phyloP scores from a whole-genome alignment of 495 filamentous ascomycete genomes.

The Neurospora sp. region DNA sequence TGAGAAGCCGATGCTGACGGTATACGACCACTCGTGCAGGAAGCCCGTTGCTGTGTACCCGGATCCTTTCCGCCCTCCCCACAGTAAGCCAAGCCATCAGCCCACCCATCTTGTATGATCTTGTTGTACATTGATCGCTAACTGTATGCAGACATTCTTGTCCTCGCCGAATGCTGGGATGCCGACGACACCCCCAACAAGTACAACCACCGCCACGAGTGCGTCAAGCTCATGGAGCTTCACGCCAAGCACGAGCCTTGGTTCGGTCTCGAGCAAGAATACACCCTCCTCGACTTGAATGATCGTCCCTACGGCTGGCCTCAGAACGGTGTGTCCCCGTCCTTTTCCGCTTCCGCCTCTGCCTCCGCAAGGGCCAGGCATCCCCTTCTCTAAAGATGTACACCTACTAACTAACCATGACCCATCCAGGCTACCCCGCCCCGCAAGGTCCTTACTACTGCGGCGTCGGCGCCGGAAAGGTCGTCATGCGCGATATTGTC shows the following conservation, averaged over 20 bases:
- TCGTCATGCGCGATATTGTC: slow-evolving; percentile 91
- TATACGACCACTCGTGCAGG: neutral
- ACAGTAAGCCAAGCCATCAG: neutral
- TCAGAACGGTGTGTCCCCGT: slow-evolving; percentile 11
- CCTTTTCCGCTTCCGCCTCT: too few relatives aligned
- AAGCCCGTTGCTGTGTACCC: slow-evolving; percentile 61
- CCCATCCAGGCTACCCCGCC: slow-evolving; percentile 71
- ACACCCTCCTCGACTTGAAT: slow-evolving; percentile 51
- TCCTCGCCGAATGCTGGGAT: slow-evolving; percentile 89
- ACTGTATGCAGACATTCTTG: slow-evolving; percentile 41
- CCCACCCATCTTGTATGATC: slow-evolving; percentile 55
- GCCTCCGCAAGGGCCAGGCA: too few relatives aligned
- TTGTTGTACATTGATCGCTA: neutral
- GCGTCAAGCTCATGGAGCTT: slow-evolving; percentile 63
- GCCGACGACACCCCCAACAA: slow-evolving; percentile 89
- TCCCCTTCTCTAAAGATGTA: too few relatives aligned
- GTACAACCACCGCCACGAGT: slow-evolving; percentile 71
- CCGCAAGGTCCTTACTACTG: slow-evolving; percentile 92
- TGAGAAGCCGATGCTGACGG: too few relatives aligned
- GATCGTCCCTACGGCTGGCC: slow-evolving; percentile 90
- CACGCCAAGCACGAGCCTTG: slow-evolving; percentile 72
- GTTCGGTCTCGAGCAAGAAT: slow-evolving; percentile 94
- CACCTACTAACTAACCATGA: too few relatives aligned
- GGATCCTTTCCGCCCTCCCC: slow-evolving; percentile 69
- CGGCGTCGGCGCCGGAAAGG: slow-evolving; percentile 87